A percentile compares a stretch with the other conserved stretches of the same genome.
Conservation (phyloP, 495 filamentous ascomycete genomes). For the Amphirosellinia nigrospora region DNA sequence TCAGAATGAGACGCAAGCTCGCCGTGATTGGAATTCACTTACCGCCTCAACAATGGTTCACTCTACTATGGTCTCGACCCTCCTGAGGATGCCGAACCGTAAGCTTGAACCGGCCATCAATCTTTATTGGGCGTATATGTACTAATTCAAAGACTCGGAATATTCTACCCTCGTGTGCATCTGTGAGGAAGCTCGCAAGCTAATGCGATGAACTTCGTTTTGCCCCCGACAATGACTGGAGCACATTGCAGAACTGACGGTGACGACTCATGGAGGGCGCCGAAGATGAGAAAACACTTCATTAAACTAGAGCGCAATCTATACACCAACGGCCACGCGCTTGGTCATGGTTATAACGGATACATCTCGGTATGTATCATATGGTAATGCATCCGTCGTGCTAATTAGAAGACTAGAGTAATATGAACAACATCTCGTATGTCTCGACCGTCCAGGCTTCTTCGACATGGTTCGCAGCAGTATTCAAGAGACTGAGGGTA, state of each 20-base stretch:
- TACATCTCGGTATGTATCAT: not conserved
- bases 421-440: not conserved
- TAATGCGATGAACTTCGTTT: constrained; percentile 50
- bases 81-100: constrained; percentile 35
- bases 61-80: constrained; percentile 47
- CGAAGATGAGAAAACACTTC: constrained; percentile 56
- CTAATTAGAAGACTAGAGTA: not conserved
- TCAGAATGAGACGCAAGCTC: constrained; percentile 39
- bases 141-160: constrained; percentile 28
- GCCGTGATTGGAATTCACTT: constrained; percentile 44
- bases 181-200: constrained; percentile 54
- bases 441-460: not conserved
- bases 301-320: constrained; percentile 55
- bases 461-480: not conserved
- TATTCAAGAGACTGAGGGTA: not conserved
- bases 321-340: constrained; percentile 46
- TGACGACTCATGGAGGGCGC: constrained; percentile 50
- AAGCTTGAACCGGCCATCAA: not conserved
- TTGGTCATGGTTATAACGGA: constrained; percentile 40
- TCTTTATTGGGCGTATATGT: not conserved
- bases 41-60: constrained; percentile 37
- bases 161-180: constrained; percentile 51
- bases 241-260: constrained; percentile 51
- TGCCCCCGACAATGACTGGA: constrained; percentile 53
- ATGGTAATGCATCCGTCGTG: not conserved